Evolutionary conservation across 2,329 filamentous ascomycete genomes (phyloP), one percentile per base, ranked within the genome.

Genomic region (Calonectria hongkongensis): DNA sequence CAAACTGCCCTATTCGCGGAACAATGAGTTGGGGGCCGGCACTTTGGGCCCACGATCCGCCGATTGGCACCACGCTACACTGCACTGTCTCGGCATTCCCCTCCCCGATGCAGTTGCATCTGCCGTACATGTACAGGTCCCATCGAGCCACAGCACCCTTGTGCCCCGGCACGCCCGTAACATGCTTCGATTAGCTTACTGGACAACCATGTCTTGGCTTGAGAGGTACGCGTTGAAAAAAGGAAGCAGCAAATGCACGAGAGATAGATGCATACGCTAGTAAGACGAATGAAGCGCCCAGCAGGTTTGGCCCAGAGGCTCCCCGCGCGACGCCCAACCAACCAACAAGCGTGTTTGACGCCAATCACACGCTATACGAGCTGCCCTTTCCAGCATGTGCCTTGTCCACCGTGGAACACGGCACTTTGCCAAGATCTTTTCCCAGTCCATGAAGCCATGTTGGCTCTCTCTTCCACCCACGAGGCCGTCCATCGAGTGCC

Each of bases 61-160:
- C 25, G 54, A 58, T 58, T 58, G 54, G 54, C 54, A 58, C 54
- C 54, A 58, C 54, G 54, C 21, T 39, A 12, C 54, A 58, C n/a
- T 39, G 28, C 12, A 50, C 12, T 4, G n/a, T 45, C 43, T 21
- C 16, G 43, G 43, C 18, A 45, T 39, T 25, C 50, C 27, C 25
- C 10, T 30, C 15, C 27, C 33, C 54, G 30, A 36, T 33, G 21
- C 30, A 39, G 30, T 58, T 39, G 36, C 30, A 58, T 58, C 30
- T 39, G 21, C 54, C 54, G 30, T 36, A 36, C 28, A 56, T 56
- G 21, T 21, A 43, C 13, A 18, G 15, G 28, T 36, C 10, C 28
- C 51, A 36, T 56, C 28, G 28, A 36, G 4, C 41, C 41, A 16
- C 15, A n/a, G 43, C 6, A 5, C 43, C 18, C 8, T 18, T n/a